Evolutionary conservation across 2,329 filamentous ascomycete species (phyloP).

Genomic region (Chrysoporthe cubensis): DNA sequence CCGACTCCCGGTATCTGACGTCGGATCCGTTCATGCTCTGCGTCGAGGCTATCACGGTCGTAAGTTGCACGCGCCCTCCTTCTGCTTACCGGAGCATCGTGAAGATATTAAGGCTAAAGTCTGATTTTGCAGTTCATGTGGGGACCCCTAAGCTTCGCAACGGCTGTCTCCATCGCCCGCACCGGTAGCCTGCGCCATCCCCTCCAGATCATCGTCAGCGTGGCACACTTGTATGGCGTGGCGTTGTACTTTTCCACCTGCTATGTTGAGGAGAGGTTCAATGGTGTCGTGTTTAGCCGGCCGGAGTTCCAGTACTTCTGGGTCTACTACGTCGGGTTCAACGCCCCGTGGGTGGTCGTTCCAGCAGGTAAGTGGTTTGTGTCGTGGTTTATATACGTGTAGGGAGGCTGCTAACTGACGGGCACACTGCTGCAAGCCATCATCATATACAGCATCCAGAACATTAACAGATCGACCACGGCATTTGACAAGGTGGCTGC

Average conservation of each 20-base stretch:
- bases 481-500: conserved; percentile 23
- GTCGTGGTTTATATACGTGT: neutral
- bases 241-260: conserved; percentile 65
- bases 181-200: conserved; percentile 52
- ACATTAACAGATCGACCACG: conserved; percentile 19
- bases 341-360: conserved; percentile 62
- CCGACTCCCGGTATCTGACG: conserved; percentile 85
- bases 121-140: conserved; percentile 49
- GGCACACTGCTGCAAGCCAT: conserved; percentile 3
- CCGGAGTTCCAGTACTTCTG: conserved; percentile 66
- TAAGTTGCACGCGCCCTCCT: conserved; percentile 44
- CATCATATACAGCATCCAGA: conserved; percentile 17
- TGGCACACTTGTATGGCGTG: conserved; percentile 64
- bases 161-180: conserved; percentile 50
- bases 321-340: conserved; percentile 66
- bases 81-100: neutral
- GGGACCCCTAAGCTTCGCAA: conserved; percentile 61
- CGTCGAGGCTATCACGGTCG: conserved; percentile 81
- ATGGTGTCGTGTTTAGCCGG: conserved; percentile 55
- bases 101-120: neutral
- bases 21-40: conserved; percentile 84
- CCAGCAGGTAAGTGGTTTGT: conserved; percentile 52
- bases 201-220: conserved; percentile 54
- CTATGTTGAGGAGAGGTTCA: conserved; percentile 50
- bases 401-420: conserved; percentile 4